Evolutionary conservation across 768 basidiomycete genomes (phyloP), one percentile per base, ranked within the genome.

Genomic region (Leccinum rimulosum): DNA sequence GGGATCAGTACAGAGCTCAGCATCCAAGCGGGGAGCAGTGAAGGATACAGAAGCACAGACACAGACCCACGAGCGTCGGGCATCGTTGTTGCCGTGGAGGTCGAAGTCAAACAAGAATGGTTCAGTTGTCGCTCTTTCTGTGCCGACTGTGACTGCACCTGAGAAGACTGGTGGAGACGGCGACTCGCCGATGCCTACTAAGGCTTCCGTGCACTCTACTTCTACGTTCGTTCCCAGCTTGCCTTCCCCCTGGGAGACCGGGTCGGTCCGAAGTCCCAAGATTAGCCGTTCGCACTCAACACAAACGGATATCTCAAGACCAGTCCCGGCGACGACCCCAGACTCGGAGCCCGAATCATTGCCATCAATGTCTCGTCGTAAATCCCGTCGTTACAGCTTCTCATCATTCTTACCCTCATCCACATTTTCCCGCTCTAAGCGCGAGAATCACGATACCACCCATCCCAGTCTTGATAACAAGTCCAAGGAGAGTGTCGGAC

Each of bases 1-100:
- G 1, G 53, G 3, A 9, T 6, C 54, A 25, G 27, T 33, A 9
- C 57, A 36, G 22, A 25, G 1, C 22, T 27, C 49, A 4, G 2
- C 11, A 22, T 35, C 27, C 1, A 25, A 10, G 12, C 30, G 38
- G 3, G 52, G 36, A 17, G 6, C n/a, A 4, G 15, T 10, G 22
- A 57, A 51, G 43, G 58, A 56, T 31, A 19, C 25, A 2, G 55
- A 36, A 8, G 25, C 43, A 1, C 55, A 28, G 1, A 15, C 33
- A 10, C 65, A 51, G 47, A 15, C 35, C 3, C 54, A 52, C 9
- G 63, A 64, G n/a, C 69, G 67, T 28, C 62, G 63, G 0, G 2
- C 9, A 27, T 71, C 67, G 36, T 15, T 70, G 15, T 58, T 70
- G 0, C 69, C 61, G 17, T 71, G 69, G 69, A 66, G 40, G 15